phyloP scores from a whole-genome alignment of 805 yeast species.

The Nakazawaea anatomiae region DNA sequence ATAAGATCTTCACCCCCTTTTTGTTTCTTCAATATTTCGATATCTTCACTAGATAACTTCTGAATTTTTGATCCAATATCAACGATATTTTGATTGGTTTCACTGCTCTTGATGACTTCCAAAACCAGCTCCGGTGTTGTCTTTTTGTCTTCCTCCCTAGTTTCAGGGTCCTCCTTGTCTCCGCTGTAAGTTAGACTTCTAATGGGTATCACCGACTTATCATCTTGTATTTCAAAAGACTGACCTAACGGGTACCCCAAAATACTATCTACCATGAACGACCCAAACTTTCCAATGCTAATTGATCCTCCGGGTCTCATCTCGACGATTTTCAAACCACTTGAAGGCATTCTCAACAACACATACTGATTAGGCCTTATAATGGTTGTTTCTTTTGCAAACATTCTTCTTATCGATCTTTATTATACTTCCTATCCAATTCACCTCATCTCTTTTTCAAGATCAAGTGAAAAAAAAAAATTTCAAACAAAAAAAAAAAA shows the following conservation, averaged over 20 bases:
- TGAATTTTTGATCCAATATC: conserved; percentile 71
- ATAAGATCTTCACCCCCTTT: conserved; percentile 73
- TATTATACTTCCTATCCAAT: background rate
- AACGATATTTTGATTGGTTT: conserved; percentile 58
- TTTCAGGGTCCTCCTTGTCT: conserved; percentile 20
- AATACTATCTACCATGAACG: conserved; percentile 66
- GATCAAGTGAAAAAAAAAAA: background rate
- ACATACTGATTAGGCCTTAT: conserved; percentile 49
- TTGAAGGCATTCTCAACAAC: conserved; percentile 75
- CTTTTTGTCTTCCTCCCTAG: conserved; percentile 30
- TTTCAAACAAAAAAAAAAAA: conserved; percentile 5
- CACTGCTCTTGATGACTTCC: conserved; percentile 34
- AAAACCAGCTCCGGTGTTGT: conserved; percentile 18
- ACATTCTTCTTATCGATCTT: background rate
- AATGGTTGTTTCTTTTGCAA: conserved; percentile 19
- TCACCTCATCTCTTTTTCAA: conserved; percentile 1
- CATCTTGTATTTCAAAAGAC: conserved; percentile 75
- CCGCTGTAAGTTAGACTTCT: conserved; percentile 29
- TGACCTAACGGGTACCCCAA: conserved; percentile 84
- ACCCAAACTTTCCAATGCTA: conserved; percentile 87
- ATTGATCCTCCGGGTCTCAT: conserved; percentile 55
- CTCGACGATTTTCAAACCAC: conserved; percentile 67
- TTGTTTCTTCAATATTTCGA: conserved; percentile 71
- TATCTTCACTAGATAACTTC: conserved; percentile 69
- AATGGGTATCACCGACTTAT: conserved; percentile 44